A percentile compares a stretch with the other conserved stretches of the same genome.
Conservation (phyloP, 495 filamentous ascomycete genomes). For the Mycothermus thermophilus region DNA sequence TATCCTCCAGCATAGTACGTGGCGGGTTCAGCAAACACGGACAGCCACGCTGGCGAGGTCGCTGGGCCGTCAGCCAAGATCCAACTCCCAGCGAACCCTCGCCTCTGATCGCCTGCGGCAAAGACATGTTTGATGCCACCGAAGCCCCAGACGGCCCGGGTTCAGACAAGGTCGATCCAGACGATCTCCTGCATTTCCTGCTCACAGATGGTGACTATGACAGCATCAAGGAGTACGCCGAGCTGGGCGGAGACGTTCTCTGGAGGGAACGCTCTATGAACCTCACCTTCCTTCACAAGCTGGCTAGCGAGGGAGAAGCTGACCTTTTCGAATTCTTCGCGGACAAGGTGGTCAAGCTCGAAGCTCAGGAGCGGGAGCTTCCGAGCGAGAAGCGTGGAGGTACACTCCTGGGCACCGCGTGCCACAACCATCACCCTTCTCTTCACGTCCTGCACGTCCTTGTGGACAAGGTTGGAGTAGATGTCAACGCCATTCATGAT, state of each 20-base stretch:
- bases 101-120: neutral
- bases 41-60: conserved; percentile 5
- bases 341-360: neutral
- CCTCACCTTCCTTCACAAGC: neutral
- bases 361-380: neutral
- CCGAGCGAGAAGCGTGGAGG: neutral
- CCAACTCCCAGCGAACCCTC: neutral
- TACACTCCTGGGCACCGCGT: conserved; percentile 2
- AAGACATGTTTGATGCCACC: conserved; percentile 1
- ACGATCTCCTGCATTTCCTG: neutral
- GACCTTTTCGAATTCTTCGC: neutral
- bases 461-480: conserved; percentile 4
- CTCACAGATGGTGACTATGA: conserved; percentile 3
- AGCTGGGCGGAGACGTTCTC: conserved; percentile 2
- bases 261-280: neutral
- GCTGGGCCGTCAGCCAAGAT: conserved; percentile 1
- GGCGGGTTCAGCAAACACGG: too few relatives aligned
- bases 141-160: neutral
- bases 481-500: conserved; percentile 4
- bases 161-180: neutral
- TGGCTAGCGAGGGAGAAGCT: neutral
- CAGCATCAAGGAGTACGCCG: conserved; percentile 3
- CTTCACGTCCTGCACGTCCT: conserved; percentile 4
- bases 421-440: neutral
- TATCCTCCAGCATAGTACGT: too few relatives aligned